Evolutionary conservation across 2,329 filamentous ascomycete genomes (phyloP), one percentile per base, ranked within the genome.

Genomic region (Ambrosiella xylebori): DNA sequence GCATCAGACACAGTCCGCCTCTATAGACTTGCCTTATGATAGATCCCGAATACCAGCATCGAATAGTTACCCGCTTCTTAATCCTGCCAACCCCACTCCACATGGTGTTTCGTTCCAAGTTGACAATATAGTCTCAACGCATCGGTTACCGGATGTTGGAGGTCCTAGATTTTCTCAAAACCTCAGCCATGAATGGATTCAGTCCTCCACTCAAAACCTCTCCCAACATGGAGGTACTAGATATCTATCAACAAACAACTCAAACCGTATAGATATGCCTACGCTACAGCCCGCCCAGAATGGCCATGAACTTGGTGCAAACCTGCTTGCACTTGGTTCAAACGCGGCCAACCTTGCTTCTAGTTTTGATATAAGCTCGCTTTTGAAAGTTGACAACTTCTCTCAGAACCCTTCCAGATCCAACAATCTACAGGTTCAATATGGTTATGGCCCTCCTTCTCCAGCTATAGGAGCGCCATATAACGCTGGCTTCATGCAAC

Each of bases 371-470:
- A 39, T 56, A 7, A 41, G 13, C 35, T 27, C 52, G 7, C 27
- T 40, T n/a, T 19, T 54, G 15, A 54, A 54, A 19, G 17, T 27
- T 40, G 37, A 13, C 17, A 44, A 9, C 39, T 54, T 41, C 13
- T 9, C 13, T 19, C 52, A 41, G 15, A 9, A 9, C 7, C 37
- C 19, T 27, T n/a, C 37, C 41, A 15, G 37, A 15, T 41, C 52
- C 15, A 41, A 15, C 27, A n/a, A 41, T 13, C 17, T 54, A 7
- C 52, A 54, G 39, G 52, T 55, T 13, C 38, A 57, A 12, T 60
- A 60, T 38, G 59, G 59, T 17, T 58, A 60, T 56, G 59, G 59
- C 2, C 59, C 59, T 17, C 59, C 59, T 35, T 60, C 59, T 19
- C 59, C 59, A 15, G 59, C 59, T 4, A 60, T 60, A 38, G 59